These are phyloP conservation scores for Dissophora ornata DNA, from an alignment of 192 early-diverging fungal genomes.

Conservation along the genomic window DNA sequence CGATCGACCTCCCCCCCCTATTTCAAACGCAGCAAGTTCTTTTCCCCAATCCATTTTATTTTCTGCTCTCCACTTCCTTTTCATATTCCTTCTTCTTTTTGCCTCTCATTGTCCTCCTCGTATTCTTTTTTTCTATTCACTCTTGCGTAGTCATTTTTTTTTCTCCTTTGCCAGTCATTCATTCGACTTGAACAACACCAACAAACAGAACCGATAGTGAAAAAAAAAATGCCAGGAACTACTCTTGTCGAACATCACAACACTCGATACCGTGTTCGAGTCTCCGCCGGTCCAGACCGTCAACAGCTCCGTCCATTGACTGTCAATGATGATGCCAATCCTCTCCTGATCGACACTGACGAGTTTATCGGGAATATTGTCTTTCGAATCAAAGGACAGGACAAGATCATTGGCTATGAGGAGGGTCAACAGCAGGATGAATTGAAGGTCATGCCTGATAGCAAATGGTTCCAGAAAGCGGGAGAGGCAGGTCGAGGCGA, in stretches of 20 bases:
- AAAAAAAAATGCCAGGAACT: background rate
- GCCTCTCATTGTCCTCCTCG: no score
- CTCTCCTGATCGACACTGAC: conserved; percentile 22
- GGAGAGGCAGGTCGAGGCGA: background rate
- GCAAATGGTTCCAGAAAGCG: conserved; percentile 35
- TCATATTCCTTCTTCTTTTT: no score
- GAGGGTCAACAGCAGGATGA: conserved; percentile 33
- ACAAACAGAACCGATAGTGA: background rate
- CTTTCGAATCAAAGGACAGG: conserved; percentile 19
- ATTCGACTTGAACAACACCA: no score
- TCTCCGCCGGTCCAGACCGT: conserved; percentile 20
- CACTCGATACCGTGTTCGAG: conserved; percentile 13
- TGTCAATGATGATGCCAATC: conserved; percentile 31
- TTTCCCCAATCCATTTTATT: background rate
- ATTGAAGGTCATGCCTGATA: conserved; percentile 8
- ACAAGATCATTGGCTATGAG: conserved; percentile 24
- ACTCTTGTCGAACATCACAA: conserved; percentile 14
- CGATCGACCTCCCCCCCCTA: no score
- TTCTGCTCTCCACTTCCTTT: background rate
- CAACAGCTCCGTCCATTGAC: conserved; percentile 8
- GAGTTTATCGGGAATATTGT: conserved; percentile 38
- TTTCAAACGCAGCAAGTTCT: background rate
- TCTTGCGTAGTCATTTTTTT: no score
- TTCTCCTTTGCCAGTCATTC: no score
- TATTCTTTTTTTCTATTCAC: no score